phyloP scores from a whole-genome alignment of 148 eudicot species.

The Camellia granthamiana region DNA sequence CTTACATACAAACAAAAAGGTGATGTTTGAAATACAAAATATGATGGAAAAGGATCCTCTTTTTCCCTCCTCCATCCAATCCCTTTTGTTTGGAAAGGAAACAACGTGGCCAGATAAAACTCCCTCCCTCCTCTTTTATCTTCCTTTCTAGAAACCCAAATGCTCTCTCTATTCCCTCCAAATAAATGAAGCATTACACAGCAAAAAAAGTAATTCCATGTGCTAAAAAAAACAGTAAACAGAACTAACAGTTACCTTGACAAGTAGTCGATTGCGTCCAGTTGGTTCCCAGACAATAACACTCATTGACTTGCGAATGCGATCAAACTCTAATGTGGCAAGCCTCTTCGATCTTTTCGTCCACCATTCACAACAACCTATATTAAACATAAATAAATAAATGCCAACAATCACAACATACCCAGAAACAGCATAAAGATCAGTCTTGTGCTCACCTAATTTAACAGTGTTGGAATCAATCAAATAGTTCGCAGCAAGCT shows the following conservation, averaged over 20 bases:
- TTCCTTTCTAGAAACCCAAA: neutral
- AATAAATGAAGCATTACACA: neutral
- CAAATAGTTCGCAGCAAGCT: slow-evolving; percentile 52
- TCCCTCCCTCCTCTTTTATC: neutral
- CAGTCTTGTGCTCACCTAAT: slow-evolving; percentile 46
- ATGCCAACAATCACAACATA: neutral
- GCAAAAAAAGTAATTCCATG: neutral
- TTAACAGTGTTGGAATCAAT: slow-evolving; percentile 52
- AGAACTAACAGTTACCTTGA: slow-evolving; percentile 52
- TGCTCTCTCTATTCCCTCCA: neutral
- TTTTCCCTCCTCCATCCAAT: neutral
- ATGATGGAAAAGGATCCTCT: neutral
- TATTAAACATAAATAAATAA: slow-evolving; percentile 1
- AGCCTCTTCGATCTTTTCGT: slow-evolving; percentile 57
- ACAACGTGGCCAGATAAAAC: neutral
- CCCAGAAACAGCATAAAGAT: neutral
- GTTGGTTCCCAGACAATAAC: slow-evolving; percentile 65
- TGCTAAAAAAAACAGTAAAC: neutral
- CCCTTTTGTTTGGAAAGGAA: neutral
- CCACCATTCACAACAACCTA: slow-evolving; percentile 87
- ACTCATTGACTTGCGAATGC: slow-evolving; percentile 87
- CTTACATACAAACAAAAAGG: neutral
- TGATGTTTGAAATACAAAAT: neutral
- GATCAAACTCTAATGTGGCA: slow-evolving; percentile 87
- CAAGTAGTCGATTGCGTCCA: slow-evolving; percentile 70